phyloP scores from a whole-genome alignment of 2,329 filamentous ascomycete species.

The Cytospora schulzeri region DNA sequence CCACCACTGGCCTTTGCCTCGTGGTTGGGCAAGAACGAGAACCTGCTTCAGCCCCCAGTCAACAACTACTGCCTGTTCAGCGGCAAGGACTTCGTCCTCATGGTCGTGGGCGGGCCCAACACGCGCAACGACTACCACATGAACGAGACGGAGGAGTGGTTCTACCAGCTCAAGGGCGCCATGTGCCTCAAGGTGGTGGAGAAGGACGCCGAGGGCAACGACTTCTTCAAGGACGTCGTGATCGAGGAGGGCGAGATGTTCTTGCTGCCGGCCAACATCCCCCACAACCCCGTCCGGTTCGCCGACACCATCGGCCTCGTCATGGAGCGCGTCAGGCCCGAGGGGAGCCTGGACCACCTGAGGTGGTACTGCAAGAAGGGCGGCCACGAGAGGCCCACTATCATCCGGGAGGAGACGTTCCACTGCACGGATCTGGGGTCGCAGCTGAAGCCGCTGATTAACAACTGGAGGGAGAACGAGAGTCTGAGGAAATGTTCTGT shows the following conservation, averaged over 20 bases:
- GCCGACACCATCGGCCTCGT: slow-evolving; percentile 30
- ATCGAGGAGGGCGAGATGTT: slow-evolving; percentile 31
- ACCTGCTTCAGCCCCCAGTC: slow-evolving; percentile 30
- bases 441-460: slow-evolving; percentile 31
- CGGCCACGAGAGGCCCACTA: slow-evolving; percentile 27
- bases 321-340: slow-evolving; percentile 30
- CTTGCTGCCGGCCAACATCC: slow-evolving; percentile 29
- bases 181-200: slow-evolving; percentile 30
- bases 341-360: slow-evolving; percentile 29
- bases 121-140: slow-evolving; percentile 32
- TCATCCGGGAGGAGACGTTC: slow-evolving; percentile 30
- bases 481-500: slow-evolving; percentile 25
- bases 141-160: slow-evolving; percentile 33
- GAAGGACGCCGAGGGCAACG: slow-evolving; percentile 20
- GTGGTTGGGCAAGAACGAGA: slow-evolving; percentile 27
- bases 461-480: slow-evolving; percentile 30
- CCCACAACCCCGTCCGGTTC: slow-evolving; percentile 32
- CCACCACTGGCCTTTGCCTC: slow-evolving; percentile 31
- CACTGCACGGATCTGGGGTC: slow-evolving; percentile 30
- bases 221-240: slow-evolving; percentile 26
- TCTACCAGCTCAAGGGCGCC: slow-evolving; percentile 33
- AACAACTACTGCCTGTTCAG: slow-evolving; percentile 33
- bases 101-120: slow-evolving; percentile 32
- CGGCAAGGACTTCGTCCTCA: slow-evolving; percentile 30
- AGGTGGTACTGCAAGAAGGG: slow-evolving; percentile 32